These are phyloP conservation scores for Canavalia ensiformis DNA, from an alignment of 306 rosid genomes.

Conservation along the genomic window DNA sequence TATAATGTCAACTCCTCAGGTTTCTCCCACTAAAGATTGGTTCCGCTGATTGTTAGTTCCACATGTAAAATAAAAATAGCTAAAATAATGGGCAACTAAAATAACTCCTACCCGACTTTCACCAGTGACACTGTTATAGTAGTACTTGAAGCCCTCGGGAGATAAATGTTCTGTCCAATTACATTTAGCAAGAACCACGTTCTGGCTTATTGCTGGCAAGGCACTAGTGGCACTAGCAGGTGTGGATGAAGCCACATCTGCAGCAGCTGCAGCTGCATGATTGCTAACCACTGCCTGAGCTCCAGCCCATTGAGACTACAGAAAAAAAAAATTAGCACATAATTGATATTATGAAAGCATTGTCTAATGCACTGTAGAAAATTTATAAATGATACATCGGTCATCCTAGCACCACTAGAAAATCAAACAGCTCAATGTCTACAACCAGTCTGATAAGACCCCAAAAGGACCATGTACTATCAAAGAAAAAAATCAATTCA, in stretches of 20 bases:
- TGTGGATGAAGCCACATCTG: constrained; percentile 69
- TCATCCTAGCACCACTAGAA: constrained; percentile 25
- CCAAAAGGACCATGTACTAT: neutral
- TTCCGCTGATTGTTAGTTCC: constrained; percentile 41
- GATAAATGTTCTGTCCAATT: constrained; percentile 95
- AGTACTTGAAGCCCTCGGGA: constrained; percentile 94
- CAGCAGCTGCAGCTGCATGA: constrained; percentile 54
- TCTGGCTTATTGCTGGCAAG: constrained; percentile 57
- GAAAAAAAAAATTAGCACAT: constrained; percentile 47
- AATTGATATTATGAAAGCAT: constrained; percentile 23
- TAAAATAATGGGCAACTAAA: constrained; percentile 37
- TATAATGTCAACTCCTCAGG: constrained; percentile 74
- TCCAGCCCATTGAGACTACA: constrained; percentile 77
- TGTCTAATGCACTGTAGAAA: neutral
- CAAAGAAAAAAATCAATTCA: constrained; percentile 32
- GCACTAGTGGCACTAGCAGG: constrained; percentile 54
- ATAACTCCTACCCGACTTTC: constrained; percentile 82
- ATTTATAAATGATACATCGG: neutral
- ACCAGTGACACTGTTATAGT: constrained; percentile 80
- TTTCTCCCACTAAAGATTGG: constrained; percentile 88
- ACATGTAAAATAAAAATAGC: constrained; percentile 31
- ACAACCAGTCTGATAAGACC: constrained; percentile 28
- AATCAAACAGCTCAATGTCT: neutral
- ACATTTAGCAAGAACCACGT: constrained; percentile 60
- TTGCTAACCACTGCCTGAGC: constrained; percentile 58